Base-by-base conservation (phyloP, 108 stramenopile species). In the Skeletonema marinoi region DNA sequence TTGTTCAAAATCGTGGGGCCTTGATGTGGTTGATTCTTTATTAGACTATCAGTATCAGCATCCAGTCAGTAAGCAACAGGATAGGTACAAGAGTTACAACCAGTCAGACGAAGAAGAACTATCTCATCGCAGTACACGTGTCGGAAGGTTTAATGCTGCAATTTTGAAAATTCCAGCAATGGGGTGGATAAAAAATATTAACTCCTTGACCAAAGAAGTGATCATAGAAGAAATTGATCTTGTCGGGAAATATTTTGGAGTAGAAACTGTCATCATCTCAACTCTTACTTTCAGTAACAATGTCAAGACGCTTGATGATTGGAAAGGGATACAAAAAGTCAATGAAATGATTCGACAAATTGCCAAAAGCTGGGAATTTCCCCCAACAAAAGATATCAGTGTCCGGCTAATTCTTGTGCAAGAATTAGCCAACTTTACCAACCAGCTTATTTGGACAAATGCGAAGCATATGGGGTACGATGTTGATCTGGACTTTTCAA, bases 361-460 rank as follows among this genome's bases (percentile, higher is more conserved):
- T n/a, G 75, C 75, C 32, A 17, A 10, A 44, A 48, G 17, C 32
- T 77, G 75, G 75, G 39, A 48, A 29, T 13, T 21, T 33, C 29
- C 7, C 7, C 42, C 46, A 31, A 44, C 38, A 8, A 38, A 70
- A 8, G 32, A 70, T 38, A 25, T 56, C 2, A 65, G 73, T 29
- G 75, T 77, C 2, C 56, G 66, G 21, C 69, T 36, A 41, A 56
- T 77, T 3, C 13, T 77, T 31, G 67, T 77, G 6, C 75, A 77
- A 51, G 75, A 77, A 35, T 68, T 77, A 6, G 68, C 32, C 46
- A 56, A 38, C 30, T 63, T 68, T 36, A 77, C 75, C 33, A 77
- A 77, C 50, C 58, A 61, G 42, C 69, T 77, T 50, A 58, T 77
- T 25, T 77, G 75, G 75, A 68, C 42, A 41, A 77, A 77, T 63